phyloP scores from a whole-genome alignment of 73 alveolate species.

The Halteria grandinella region DNA sequence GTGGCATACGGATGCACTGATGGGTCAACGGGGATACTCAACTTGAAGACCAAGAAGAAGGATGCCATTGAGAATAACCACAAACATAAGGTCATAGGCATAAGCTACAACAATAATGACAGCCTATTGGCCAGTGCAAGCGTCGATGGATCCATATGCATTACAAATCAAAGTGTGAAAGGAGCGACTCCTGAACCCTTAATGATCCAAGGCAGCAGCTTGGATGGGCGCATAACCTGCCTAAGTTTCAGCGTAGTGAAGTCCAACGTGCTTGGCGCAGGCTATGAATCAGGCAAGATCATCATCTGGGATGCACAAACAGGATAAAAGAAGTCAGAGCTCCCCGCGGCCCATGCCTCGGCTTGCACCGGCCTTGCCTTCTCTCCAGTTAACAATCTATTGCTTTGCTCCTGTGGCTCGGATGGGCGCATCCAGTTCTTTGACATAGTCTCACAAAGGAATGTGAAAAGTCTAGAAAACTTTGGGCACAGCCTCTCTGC shows the following conservation, averaged over 20 bases:
- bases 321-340: slow-evolving; percentile 1
- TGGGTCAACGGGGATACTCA: slow-evolving; percentile 4
- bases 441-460: slow-evolving; percentile 64
- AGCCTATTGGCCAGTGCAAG: slow-evolving; percentile 46
- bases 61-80: neutral
- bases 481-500: slow-evolving; percentile 67
- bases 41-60: neutral
- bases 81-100: slow-evolving; percentile 23
- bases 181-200: neutral
- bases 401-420: slow-evolving; percentile 68
- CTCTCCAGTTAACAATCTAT: slow-evolving; percentile 77
- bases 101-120: slow-evolving; percentile 63
- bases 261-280: slow-evolving; percentile 1
- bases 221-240: neutral
- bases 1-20: slow-evolving; percentile 12
- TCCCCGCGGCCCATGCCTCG: slow-evolving; percentile 56
- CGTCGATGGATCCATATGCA: slow-evolving; percentile 44
- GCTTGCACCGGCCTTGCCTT: slow-evolving; percentile 68
- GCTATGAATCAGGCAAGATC: slow-evolving; percentile 36
- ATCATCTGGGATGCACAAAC: slow-evolving; percentile 1
- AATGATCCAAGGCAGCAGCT: slow-evolving; percentile 22
- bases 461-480: slow-evolving; percentile 65
- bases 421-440: slow-evolving; percentile 74
- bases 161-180: neutral
- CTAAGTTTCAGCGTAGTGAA: slow-evolving; percentile 6